Conservation (phyloP, 2,329 filamentous ascomycete genomes). For the Lachnellula cervina region DNA sequence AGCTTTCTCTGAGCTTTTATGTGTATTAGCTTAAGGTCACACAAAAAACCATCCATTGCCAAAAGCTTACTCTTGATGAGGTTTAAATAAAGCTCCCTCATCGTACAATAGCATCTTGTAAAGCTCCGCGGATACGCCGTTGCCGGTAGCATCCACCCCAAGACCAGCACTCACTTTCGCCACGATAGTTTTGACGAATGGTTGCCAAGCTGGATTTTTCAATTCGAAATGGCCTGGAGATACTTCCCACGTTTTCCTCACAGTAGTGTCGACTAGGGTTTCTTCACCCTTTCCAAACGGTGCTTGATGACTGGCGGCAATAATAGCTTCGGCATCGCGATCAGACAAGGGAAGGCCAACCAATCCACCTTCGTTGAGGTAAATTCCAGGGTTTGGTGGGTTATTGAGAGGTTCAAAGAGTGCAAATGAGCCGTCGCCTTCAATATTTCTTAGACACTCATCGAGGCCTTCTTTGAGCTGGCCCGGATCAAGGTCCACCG, state of each 20-base stretch:
- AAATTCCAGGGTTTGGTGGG: slow-evolving; percentile 21
- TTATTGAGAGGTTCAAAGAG: slow-evolving; percentile 4
- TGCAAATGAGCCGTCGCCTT: slow-evolving; percentile 11
- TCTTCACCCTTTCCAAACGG: slow-evolving; percentile 38
- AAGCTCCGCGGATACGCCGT: slow-evolving; percentile 33
- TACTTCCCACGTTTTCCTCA: slow-evolving; percentile 42
- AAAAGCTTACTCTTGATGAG: slow-evolving; percentile 36
- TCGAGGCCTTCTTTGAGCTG: slow-evolving; percentile 1
- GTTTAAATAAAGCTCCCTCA: slow-evolving; percentile 44
- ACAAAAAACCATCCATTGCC: neutral
- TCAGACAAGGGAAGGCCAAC: slow-evolving; percentile 25
- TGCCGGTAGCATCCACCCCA: slow-evolving; percentile 26
- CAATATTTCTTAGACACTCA: slow-evolving; percentile 13
- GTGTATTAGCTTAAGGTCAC: neutral
- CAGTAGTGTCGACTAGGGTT: slow-evolving; percentile 37
- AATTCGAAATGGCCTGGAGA: slow-evolving; percentile 37
- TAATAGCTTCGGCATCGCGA: slow-evolving; percentile 20
- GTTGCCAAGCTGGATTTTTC: slow-evolving; percentile 32
- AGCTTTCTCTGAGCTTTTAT: slow-evolving; percentile 37
- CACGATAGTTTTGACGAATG: slow-evolving; percentile 27
- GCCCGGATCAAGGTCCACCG: too few species aligned
- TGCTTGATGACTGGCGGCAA: slow-evolving; percentile 21
- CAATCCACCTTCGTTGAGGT: slow-evolving; percentile 15
- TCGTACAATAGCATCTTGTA: slow-evolving; percentile 48
- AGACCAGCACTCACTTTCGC: slow-evolving; percentile 27